Conservation (phyloP, 2,329 filamentous ascomycete species). For the Pseudodiploospora longispora region DNA sequence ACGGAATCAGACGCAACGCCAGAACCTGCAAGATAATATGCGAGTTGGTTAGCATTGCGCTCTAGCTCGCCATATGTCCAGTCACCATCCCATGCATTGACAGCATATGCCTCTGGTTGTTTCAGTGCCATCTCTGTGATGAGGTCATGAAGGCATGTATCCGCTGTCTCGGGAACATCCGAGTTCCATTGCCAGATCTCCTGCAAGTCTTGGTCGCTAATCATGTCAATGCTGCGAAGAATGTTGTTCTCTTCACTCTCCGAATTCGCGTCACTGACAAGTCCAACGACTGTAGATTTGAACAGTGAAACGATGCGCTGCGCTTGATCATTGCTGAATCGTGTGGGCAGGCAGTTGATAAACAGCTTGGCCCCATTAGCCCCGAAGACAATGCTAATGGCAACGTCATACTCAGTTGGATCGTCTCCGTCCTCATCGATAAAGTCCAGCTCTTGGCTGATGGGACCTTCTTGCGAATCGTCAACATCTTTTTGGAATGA, state of each 20-base stretch:
- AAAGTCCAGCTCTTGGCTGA: too few species aligned
- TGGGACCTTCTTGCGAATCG: too few species aligned
- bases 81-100: not conserved
- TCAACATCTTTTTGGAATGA: constrained; percentile 18
- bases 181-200: not conserved
- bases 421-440: too few species aligned
- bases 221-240: not conserved
- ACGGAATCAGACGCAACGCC: constrained; percentile 18
- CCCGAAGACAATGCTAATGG: too few species aligned
- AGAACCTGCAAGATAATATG: not conserved
- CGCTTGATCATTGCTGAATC: constrained; percentile 1
- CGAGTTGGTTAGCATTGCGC: not conserved
- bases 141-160: not conserved
- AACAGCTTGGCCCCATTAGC: too few species aligned
- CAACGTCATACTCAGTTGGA: too few species aligned
- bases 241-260: not conserved
- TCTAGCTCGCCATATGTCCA: not conserved
- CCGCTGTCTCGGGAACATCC: not conserved
- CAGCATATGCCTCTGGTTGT: not conserved
- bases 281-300: not conserved
- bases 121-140: not conserved
- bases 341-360: not conserved
- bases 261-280: not conserved
- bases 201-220: not conserved
- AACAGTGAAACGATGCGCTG: constrained; percentile 2